Base-by-base conservation (phyloP, 163 green algal genomes). In the Chlamydomonas reinhardtii region DNA sequence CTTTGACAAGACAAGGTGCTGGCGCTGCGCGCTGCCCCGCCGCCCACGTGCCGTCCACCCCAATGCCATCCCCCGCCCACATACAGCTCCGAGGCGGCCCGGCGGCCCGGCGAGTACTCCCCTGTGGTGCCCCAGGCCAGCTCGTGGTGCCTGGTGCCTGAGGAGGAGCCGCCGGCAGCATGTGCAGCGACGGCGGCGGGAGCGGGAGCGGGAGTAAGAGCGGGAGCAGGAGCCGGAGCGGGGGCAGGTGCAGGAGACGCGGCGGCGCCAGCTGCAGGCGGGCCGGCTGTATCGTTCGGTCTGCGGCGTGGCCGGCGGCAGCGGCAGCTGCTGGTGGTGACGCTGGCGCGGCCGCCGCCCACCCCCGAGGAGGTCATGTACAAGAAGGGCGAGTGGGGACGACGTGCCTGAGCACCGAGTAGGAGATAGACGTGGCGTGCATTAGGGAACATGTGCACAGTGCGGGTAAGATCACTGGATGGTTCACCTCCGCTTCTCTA, bases 341-440 rank as follows among this genome's bases (percentile, higher is more conserved):
- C 39, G 4, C 66, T 98, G 43, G 91, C 87, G 1, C 89, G 89
- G 64, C 95, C 93, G 4, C n/a, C 74, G 37, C 87, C 82, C 0
- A 96, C 89, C 0, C 64, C 93, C 35, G 90, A 94, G 39, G 95
- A 98, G 77, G 72, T 92, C 11, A 70, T 69, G 59, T 96, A 89
- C 84, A 96, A 96, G 83, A 93, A 48, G 2, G 76, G 59, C 20
- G 17, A 65, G 24, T 65, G 59, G 20, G 22, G 59, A 4, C 24
- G 4, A 22, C 22, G 17, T n/a, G n/a, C n/a, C n/a, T n/a, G n/a
- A n/a, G n/a, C n/a, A n/a, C n/a, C n/a, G n/a, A n/a, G n/a, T n/a
- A n/a, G n/a, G n/a, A n/a, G n/a, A n/a, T n/a, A n/a, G n/a, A n/a
- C n/a, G n/a, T n/a, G n/a, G n/a, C n/a, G n/a, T n/a, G n/a, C n/a